Conservation (phyloP, 192 early-diverging fungal genomes). For the Coemansia sp. region DNA sequence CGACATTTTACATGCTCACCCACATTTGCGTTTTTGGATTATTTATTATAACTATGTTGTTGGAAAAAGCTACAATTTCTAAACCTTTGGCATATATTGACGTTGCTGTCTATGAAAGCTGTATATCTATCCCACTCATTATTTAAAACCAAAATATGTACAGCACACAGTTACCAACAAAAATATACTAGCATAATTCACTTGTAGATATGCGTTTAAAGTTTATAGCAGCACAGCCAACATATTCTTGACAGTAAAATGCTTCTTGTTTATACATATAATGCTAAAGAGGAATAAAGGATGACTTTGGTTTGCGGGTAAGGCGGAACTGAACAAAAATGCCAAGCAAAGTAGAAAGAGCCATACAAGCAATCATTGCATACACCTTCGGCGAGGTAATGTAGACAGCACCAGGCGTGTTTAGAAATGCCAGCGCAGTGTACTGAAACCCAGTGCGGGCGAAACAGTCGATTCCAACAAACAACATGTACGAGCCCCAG, state of each 20-base stretch:
- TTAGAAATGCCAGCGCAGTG: conserved; percentile 58
- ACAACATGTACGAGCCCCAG: conserved; percentile 76
- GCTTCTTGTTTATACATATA: conserved; percentile 1
- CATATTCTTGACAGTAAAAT: neutral
- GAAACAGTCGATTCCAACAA: conserved; percentile 81
- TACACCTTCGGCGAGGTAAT: conserved; percentile 59
- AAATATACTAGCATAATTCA: too few relatives aligned
- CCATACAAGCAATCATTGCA: conserved; percentile 68
- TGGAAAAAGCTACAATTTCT: too few relatives aligned
- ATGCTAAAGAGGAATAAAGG: conserved; percentile 15
- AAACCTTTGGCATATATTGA: too few relatives aligned
- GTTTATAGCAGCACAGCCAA: too few relatives aligned
- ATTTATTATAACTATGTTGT: too few relatives aligned
- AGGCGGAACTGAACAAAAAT: conserved; percentile 63
- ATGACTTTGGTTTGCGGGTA: conserved; percentile 34
- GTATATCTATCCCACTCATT: too few relatives aligned
- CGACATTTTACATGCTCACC: too few relatives aligned
- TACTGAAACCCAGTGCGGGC: conserved; percentile 70
- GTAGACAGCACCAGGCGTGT: conserved; percentile 50
- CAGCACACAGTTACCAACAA: too few relatives aligned
- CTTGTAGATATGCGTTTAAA: too few relatives aligned
- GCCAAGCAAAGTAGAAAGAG: conserved; percentile 64
- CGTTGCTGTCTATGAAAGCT: too few relatives aligned
- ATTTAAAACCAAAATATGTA: too few relatives aligned
- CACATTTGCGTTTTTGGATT: too few relatives aligned